Conservation (phyloP, 495 filamentous ascomycete genomes). For the Haplographium delicatum region DNA sequence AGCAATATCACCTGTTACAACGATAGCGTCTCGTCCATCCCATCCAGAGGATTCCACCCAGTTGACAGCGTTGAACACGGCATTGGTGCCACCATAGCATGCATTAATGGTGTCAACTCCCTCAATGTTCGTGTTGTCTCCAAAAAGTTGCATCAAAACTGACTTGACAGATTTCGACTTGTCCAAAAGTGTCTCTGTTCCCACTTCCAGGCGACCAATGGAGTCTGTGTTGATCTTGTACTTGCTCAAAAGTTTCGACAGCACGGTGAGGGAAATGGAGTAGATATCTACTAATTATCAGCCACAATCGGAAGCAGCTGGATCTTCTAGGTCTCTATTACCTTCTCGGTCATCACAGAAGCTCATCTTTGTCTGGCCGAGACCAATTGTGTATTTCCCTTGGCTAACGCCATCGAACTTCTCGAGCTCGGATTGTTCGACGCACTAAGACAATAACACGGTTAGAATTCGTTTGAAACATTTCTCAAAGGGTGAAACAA, state of each 20-base stretch:
- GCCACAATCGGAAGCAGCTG: constrained; percentile 8
- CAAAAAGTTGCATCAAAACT: constrained; percentile 97
- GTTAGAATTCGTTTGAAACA: constrained; percentile 19
- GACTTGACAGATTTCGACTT: constrained; percentile 99
- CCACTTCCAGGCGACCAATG: constrained; percentile 93
- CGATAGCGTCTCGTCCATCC: constrained; percentile 93
- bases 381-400: constrained; percentile 98
- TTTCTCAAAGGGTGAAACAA: too few relatives aligned
- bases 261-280: constrained; percentile 85
- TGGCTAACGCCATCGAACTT: constrained; percentile 94
- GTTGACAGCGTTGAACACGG: constrained; percentile 93
- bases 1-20: constrained; percentile 94
- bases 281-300: constrained; percentile 74
- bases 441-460: constrained; percentile 59
- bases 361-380: constrained; percentile 99
- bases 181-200: constrained; percentile 96
- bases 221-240: constrained; percentile 88
- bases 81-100: constrained; percentile 98
- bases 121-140: constrained; percentile 84
- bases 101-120: constrained; percentile 96
- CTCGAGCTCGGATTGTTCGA: constrained; percentile 92
- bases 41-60: constrained; percentile 98
- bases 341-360: constrained; percentile 99
- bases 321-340: constrained; percentile 38
- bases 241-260: constrained; percentile 84